Percentiles rank a stretch among this genome's conserved stretches.
Conservation (phyloP, 768 basidiomycete species). For the Hirschioporus abietinus region DNA sequence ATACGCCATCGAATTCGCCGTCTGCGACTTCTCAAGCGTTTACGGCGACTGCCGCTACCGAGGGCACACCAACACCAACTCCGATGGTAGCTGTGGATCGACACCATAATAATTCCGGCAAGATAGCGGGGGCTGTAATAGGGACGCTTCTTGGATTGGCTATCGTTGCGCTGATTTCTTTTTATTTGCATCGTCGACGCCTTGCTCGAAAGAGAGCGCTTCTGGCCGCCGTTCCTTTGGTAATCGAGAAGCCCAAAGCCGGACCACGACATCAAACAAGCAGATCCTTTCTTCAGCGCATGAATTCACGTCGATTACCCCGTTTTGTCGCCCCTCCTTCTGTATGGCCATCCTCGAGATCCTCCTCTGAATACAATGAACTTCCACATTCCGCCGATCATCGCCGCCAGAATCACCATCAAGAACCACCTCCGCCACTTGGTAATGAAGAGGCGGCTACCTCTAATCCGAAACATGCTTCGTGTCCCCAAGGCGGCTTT, state of each 20-base stretch:
- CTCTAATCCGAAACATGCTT: not conserved
- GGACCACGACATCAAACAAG: not conserved
- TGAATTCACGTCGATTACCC: not conserved
- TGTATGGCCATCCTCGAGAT: not conserved
- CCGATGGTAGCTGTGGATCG: not conserved
- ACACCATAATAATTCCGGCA: not conserved
- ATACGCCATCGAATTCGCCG: not conserved
- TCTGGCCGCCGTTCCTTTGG: not conserved
- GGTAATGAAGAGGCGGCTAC: not conserved
- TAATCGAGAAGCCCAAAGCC: not conserved
- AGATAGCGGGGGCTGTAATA: not conserved
- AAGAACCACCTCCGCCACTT: not conserved
- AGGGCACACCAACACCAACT: not conserved
- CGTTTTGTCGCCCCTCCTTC: not conserved
- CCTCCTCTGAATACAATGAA: not conserved
- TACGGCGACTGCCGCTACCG: not conserved
- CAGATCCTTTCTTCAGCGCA: not conserved
- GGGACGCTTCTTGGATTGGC: not conserved
- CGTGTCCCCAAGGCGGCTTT: not conserved
- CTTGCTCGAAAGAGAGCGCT: not conserved
- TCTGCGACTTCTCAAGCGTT: not conserved
- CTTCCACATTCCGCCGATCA: not conserved
- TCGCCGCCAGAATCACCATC: not conserved
- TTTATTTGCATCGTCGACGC: not conserved
- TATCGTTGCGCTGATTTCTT: not conserved